Evolutionary conservation across 306 rosid species (phyloP), one percentile per base, ranked within the genome.

Genomic region (Vicia villosa): DNA sequence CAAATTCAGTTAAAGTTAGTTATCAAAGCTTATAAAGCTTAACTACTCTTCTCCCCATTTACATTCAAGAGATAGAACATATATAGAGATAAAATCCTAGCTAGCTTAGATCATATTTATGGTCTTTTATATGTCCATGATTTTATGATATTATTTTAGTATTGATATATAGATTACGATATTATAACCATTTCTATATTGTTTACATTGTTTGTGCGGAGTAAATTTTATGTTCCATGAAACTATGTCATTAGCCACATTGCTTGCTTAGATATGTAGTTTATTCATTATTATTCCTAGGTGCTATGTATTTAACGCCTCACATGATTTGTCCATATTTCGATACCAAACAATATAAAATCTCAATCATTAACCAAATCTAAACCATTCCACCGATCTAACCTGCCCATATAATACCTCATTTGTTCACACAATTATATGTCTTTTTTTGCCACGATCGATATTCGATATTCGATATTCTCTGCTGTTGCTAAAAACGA

Each of bases 291-390:
- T n/a, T n/a, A 51, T 54, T 65, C 66, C 5, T 41, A 26, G 78
- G 66, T 54, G 19, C 66, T 28, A 12, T 74, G 58, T 1, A 55
- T 74, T 32, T 34, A 6, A 4, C 3, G 49, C 16, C 40, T 37
- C 15, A 56, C 37, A 56, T 13, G 65, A 8, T 59, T 59, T 36
- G 65, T 59, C 11, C 41, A 41, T 19, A 2, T 37, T 14, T 16
- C 14, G n/a, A 17, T 51, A 14, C 10, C 46, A 19, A 74, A 65
- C 22, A 13, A n/a, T n/a, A n/a, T n/a, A n/a, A n/a, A n/a, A n/a
- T n/a, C n/a, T n/a, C n/a, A n/a, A 75, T 20, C 13, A 66, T 36
- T 45, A 57, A 67, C 51, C 62, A 22, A 75, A 64, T 32, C 38
- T 38, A 40, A 51, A 52, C 21, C 24, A 19, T 51, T 15, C 28